Evolutionary conservation across 495 filamentous ascomycete genomes (phyloP).

Genomic region (Aspergillus homomorphus): DNA sequence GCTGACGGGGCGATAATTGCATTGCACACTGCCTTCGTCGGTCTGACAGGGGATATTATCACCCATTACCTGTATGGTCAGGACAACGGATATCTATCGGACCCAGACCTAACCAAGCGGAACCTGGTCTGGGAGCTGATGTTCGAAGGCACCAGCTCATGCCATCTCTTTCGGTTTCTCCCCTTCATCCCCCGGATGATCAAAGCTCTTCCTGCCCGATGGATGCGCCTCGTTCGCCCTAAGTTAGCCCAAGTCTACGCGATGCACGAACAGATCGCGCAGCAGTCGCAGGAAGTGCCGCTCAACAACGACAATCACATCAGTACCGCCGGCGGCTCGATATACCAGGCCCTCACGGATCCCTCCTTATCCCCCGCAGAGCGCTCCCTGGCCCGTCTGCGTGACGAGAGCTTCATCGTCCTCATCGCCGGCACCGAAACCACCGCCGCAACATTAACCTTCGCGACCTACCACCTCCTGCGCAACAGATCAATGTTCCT

Average conservation of each 20-base stretch:
- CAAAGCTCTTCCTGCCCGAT: too few species aligned
- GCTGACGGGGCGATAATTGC: conserved; percentile 21
- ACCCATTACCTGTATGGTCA: conserved; percentile 40
- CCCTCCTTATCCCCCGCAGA: conserved; percentile 9
- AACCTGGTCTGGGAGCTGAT: background rate
- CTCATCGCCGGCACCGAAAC: conserved; percentile 37
- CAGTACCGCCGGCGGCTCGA: background rate
- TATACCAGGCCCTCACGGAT: background rate
- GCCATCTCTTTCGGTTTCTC: background rate
- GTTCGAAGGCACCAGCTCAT: background rate
- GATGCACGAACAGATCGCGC: too few species aligned
- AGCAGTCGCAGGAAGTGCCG: too few species aligned
- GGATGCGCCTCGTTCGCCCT: too few species aligned
- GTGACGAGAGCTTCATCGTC: conserved; percentile 30
- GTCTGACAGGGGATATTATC: conserved; percentile 42
- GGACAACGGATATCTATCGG: conserved; percentile 28
- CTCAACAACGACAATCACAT: too few species aligned
- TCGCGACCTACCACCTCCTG: conserved; percentile 30
- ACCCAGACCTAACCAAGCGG: conserved; percentile 1
- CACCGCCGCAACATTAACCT: conserved; percentile 26
- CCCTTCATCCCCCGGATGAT: too few species aligned
- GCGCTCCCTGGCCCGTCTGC: conserved; percentile 24
- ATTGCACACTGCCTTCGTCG: conserved; percentile 37
- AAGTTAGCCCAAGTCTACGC: too few species aligned
- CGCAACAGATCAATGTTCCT: conserved; percentile 18